Evolutionary conservation across 1,284 basidiomycete species (phyloP).

Genomic region (Xerocomus amazonicus): DNA sequence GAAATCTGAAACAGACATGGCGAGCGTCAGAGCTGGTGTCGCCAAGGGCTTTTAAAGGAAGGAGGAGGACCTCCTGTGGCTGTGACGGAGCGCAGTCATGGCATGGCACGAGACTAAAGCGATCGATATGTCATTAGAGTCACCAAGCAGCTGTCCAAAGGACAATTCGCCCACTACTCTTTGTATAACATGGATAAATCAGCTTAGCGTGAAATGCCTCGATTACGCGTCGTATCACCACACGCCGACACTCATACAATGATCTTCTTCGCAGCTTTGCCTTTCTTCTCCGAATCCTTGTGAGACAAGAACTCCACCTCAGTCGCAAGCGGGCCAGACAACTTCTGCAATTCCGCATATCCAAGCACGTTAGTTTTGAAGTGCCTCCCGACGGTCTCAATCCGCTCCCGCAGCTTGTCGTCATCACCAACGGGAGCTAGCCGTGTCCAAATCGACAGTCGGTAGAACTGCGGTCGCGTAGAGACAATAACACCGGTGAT

Average conservation of each 20-base stretch:
- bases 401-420: constrained; percentile 61
- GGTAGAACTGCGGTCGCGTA: constrained; percentile 92
- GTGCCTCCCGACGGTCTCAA: constrained; percentile 67
- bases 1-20: constrained; percentile 59
- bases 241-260: constrained; percentile 47
- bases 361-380: constrained; percentile 93
- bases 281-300: constrained; percentile 95
- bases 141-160: constrained; percentile 13
- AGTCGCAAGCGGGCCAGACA: constrained; percentile 80
- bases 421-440: constrained; percentile 64
- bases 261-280: constrained; percentile 79
- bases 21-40: constrained; percentile 6
- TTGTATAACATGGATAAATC: constrained; percentile 35
- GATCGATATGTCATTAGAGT: constrained; percentile 23
- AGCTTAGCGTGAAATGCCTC: constrained; percentile 18
- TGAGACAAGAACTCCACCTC: constrained; percentile 95
- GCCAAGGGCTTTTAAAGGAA: constrained; percentile 27
- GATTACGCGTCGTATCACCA: no score
- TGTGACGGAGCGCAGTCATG: constrained; percentile 13
- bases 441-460: constrained; percentile 96
- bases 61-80: constrained; percentile 17
- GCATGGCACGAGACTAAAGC: no score
- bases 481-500: constrained; percentile 97
- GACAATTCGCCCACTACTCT: constrained; percentile 20
- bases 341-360: constrained; percentile 68